Evolutionary conservation across 352 stramenopile genomes (phyloP), one percentile per base, ranked within the genome.

Genomic region (Phytophthora hybrid): DNA sequence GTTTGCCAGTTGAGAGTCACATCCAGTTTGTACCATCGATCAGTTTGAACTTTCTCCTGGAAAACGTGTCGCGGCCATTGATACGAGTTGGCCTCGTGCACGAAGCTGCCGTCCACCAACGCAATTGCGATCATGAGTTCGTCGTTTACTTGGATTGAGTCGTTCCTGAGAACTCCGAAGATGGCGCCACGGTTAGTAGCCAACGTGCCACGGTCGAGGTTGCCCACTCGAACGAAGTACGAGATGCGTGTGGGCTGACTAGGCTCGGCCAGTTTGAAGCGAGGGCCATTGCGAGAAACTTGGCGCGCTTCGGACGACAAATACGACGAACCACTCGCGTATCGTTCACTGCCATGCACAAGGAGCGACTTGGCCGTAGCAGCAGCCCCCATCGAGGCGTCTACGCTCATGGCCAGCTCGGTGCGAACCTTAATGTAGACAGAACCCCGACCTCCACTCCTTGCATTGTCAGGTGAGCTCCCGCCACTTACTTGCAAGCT

Each of bases 1-100:
- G 59, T 37, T 11, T 82, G 47, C 96, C 96, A 99, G 68, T 98
- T 73, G 21, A 99, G 73, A 5, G 89, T 79, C 39, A 99, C 71
- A 65, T 99, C 97, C 23, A 99, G 53, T 68, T 99, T 99, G 74
- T 98, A 98, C 97, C 97, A 99, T 18, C 84, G 83, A 55, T 92
- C 80, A 2, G 77, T 74, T 54, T 94, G 77, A 18, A 92, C 66
- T 63, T 85, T 89, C 0, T 71, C 54, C 34, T 91, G 81, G 41
- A 93, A 91, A 23, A 63, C 29, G 3, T 66, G 65, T 53, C 80
- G 73, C 2, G 89, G 90, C 41, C 82, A 85, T 55, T 87, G 72
- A 23, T 90, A 90, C 9, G 67, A 76, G 59, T 98, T 98, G 3
- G 86, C 73, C 49, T 93, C 93, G 62, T 95, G 87, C 9, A 65